These are phyloP conservation scores for Schrenkiella parvula DNA, from an alignment of 345 rosid genomes.

Conservation along the genomic window DNA sequence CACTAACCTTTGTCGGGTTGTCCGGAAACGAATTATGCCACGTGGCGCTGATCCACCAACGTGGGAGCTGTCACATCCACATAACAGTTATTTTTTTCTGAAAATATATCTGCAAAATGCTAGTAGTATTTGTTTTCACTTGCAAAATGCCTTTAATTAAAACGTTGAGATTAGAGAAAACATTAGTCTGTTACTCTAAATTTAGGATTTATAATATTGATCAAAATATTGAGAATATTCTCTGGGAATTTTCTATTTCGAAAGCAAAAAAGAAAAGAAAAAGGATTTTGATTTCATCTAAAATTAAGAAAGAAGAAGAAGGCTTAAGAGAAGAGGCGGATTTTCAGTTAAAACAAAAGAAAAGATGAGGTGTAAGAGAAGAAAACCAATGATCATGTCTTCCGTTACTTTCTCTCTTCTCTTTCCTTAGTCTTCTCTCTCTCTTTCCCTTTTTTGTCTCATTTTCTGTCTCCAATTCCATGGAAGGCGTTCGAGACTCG, in stretches of 20 bases:
- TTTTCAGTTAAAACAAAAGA: constrained; percentile 22
- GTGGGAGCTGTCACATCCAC: constrained; percentile 29
- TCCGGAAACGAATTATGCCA: not conserved
- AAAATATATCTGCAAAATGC: no score
- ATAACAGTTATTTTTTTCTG: not conserved
- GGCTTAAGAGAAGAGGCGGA: constrained; percentile 5
- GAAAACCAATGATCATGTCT: constrained; percentile 18
- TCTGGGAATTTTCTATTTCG: constrained; percentile 13
- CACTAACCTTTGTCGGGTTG: constrained; percentile 30
- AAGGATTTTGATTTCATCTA: not conserved
- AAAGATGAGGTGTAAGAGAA: constrained; percentile 23
- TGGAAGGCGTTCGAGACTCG: constrained; percentile 33
- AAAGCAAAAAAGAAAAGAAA: not conserved
- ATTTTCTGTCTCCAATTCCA: constrained; percentile 16
- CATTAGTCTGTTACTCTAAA: constrained; percentile 10
- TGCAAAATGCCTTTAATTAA: not conserved
- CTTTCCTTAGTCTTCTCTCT: constrained; percentile 17
- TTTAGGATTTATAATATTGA: not conserved
- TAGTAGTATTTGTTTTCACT: no score
- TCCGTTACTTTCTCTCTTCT: constrained; percentile 19
- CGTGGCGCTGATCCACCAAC: constrained; percentile 21
- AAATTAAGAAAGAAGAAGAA: constrained; percentile 18
- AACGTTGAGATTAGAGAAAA: not conserved
- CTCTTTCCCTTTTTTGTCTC: constrained; percentile 3
- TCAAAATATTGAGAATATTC: constrained; percentile 14